These are phyloP conservation scores for Thozetella sp. DNA, from an alignment of 495 filamentous ascomycete genomes.

Conservation along the genomic window DNA sequence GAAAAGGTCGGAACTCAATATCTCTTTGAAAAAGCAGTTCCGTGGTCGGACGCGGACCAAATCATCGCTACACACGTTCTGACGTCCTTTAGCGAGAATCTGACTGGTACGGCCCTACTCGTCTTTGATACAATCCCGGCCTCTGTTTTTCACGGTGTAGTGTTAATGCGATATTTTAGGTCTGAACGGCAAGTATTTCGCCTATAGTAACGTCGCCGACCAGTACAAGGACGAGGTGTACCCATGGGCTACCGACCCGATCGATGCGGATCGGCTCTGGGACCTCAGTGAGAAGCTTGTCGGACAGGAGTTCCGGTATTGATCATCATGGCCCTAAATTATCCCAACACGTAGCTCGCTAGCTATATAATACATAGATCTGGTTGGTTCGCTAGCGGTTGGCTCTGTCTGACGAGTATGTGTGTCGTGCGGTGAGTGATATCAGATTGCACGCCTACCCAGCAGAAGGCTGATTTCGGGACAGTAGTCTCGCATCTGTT, in stretches of 20 bases:
- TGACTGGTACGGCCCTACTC: slow-evolving; percentile 8
- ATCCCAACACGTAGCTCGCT: no score
- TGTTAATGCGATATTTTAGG: slow-evolving; percentile 5
- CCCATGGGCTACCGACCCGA: slow-evolving; percentile 13
- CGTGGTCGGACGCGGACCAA: slow-evolving; percentile 2
- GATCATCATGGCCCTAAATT: neutral
- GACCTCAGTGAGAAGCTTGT: slow-evolving; percentile 8
- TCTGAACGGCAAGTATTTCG: slow-evolving; percentile 13
- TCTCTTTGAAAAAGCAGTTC: neutral
- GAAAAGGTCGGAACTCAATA: slow-evolving; percentile 8
- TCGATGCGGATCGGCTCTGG: slow-evolving; percentile 16
- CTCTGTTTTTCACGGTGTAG: neutral
- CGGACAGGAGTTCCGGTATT: slow-evolving; percentile 11
- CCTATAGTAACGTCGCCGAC: slow-evolving; percentile 9
- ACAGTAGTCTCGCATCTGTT: slow-evolving; percentile 13
- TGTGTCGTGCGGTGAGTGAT: neutral
- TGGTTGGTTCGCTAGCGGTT: neutral
- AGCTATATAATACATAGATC: no score
- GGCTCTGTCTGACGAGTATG: neutral
- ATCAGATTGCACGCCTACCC: slow-evolving; percentile 7
- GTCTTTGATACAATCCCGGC: neutral
- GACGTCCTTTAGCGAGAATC: slow-evolving; percentile 9
- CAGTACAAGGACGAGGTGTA: slow-evolving; percentile 11
- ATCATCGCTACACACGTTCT: slow-evolving; percentile 14
- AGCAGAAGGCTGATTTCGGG: slow-evolving; percentile 17